Conservation (phyloP, 441 rosid species). For the Adansonia madagascariensis region DNA sequence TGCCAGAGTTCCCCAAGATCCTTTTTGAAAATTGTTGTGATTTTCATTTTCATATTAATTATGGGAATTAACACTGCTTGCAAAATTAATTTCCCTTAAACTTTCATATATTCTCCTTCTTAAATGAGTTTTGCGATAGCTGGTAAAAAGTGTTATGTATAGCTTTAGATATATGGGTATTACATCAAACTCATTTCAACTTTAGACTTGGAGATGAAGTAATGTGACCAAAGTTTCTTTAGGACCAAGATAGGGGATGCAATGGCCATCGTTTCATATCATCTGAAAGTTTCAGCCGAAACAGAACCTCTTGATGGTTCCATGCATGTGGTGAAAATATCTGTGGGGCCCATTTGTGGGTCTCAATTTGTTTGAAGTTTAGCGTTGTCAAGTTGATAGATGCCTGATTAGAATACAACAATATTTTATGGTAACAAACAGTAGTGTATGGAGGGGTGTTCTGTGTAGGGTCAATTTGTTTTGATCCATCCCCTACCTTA, state of each 20-base stretch:
- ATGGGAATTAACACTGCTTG: neutral
- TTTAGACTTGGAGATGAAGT: constrained; percentile 9
- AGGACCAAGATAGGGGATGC: neutral
- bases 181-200: constrained; percentile 2
- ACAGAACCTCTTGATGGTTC: neutral
- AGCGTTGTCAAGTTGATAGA: constrained; percentile 7
- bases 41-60: neutral
- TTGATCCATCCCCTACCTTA: neutral
- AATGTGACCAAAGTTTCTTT: neutral
- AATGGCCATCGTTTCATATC: neutral
- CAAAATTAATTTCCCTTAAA: neutral
- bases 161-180: neutral
- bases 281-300: neutral
- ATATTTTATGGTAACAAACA: constrained; percentile 8
- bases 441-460: neutral
- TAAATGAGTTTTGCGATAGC: neutral
- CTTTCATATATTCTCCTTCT: constrained; percentile 6
- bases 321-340: neutral
- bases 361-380: neutral
- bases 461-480: neutral
- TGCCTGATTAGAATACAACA: neutral
- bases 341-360: neutral
- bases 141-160: constrained; percentile 6
- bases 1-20: neutral
- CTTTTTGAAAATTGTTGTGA: constrained; percentile 7